Percentiles rank a stretch among this genome's conserved stretches.
These are phyloP conservation scores for Globisporangium megalacanthum DNA, from an alignment of 352 stramenopile genomes.

Conservation along the genomic window DNA sequence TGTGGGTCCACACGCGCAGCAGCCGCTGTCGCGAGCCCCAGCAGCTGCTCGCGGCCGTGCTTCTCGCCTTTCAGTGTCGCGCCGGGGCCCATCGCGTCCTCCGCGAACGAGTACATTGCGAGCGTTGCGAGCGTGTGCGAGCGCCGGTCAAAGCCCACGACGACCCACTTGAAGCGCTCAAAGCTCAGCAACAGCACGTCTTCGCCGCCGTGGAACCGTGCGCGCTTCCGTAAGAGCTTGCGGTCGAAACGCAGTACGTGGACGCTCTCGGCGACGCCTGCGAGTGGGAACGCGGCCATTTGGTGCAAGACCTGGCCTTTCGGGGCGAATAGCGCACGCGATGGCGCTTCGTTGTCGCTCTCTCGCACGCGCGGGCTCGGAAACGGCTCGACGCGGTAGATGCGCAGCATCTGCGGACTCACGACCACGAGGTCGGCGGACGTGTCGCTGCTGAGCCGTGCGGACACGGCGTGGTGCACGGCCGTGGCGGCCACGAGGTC, in stretches of 20 bases:
- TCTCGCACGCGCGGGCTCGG: slow-evolving; percentile 3
- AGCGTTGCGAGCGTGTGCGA: slow-evolving; percentile 47
- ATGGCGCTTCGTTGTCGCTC: neutral
- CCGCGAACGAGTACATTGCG: slow-evolving; percentile 75
- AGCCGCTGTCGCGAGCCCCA: slow-evolving; percentile 52
- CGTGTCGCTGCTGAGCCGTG: slow-evolving; percentile 59
- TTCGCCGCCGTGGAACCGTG: slow-evolving; percentile 61
- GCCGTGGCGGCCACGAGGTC: slow-evolving; percentile 75
- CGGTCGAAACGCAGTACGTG: slow-evolving; percentile 70
- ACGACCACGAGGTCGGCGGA: slow-evolving; percentile 70
- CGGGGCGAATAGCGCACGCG: slow-evolving; percentile 3
- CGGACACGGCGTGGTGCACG: slow-evolving; percentile 66
- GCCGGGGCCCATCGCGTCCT: slow-evolving; percentile 75
- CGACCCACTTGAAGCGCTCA: slow-evolving; percentile 67
- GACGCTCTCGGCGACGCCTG: slow-evolving; percentile 63
- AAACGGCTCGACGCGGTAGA: slow-evolving; percentile 78
- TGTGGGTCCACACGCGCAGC: slow-evolving; percentile 63
- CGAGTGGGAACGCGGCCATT: slow-evolving; percentile 63
- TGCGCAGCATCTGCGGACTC: slow-evolving; percentile 62
- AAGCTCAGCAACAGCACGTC: slow-evolving; percentile 80
- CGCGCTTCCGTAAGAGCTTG: slow-evolving; percentile 56
- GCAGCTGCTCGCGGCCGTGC: slow-evolving; percentile 66
- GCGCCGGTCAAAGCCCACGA: slow-evolving; percentile 69
- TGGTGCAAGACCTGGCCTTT: slow-evolving; percentile 72
- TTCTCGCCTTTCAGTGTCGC: slow-evolving; percentile 78